These are phyloP conservation scores for Epichloe typhina DNA, from an alignment of 2,329 filamentous ascomycete genomes.

Conservation along the genomic window DNA sequence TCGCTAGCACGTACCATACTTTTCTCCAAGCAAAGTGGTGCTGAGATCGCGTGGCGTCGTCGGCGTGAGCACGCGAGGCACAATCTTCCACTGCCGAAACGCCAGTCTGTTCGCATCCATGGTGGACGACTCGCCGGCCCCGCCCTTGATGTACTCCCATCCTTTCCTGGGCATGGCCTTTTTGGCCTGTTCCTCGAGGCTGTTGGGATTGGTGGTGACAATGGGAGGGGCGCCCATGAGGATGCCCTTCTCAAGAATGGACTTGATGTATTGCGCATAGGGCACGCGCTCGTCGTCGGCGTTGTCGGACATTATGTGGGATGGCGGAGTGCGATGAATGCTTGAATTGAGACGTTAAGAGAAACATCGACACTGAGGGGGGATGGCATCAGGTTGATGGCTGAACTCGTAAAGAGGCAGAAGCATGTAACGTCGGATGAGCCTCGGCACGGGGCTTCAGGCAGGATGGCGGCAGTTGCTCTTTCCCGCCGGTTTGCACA, in stretches of 20 bases:
- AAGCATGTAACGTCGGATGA: neutral
- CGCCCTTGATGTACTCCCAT: slow-evolving; percentile 50
- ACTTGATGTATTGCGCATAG: slow-evolving; percentile 31
- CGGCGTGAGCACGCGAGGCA: slow-evolving; percentile 37
- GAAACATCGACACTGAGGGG: neutral
- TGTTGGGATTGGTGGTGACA: slow-evolving; percentile 46
- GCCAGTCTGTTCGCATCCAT: slow-evolving; percentile 46
- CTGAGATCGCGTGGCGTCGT: slow-evolving; percentile 32
- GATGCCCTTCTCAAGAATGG: slow-evolving; percentile 40
- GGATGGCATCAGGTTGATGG: neutral
- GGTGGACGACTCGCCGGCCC: slow-evolving; percentile 47
- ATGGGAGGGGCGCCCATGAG: slow-evolving; percentile 31
- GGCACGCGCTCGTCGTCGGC: slow-evolving; percentile 8
- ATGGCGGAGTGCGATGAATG: neutral
- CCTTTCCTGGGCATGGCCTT: slow-evolving; percentile 31
- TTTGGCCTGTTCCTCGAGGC: slow-evolving; percentile 41
- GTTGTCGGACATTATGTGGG: slow-evolving; percentile 5
- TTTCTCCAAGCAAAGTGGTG: slow-evolving; percentile 38
- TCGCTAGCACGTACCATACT: slow-evolving; percentile 23
- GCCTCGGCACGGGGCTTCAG: neutral
- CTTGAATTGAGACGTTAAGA: too few relatives aligned
- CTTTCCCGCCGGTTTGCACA: too few relatives aligned
- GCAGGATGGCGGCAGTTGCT: neutral
- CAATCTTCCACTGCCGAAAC: slow-evolving; percentile 38
- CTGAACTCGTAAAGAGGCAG: neutral